Percentiles rank a stretch among this genome's conserved stretches.
These are phyloP conservation scores for Bacidia gigantensis DNA, from an alignment of 495 filamentous ascomycete species.

Conservation along the genomic window DNA sequence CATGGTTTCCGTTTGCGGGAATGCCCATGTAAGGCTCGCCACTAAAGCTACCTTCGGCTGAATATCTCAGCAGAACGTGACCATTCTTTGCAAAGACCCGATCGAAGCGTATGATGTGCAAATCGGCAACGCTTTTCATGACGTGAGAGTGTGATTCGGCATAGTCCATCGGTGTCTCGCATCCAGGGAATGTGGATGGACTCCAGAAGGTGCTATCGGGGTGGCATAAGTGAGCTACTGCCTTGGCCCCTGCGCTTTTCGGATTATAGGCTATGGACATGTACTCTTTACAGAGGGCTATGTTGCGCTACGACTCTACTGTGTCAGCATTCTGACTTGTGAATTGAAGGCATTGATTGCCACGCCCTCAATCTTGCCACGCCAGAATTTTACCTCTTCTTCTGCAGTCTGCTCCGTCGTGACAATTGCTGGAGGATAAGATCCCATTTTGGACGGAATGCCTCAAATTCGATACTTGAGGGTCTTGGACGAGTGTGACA, in stretches of 20 bases:
- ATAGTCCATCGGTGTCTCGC: conserved; percentile 25
- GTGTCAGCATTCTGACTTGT: background rate
- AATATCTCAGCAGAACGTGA: conserved; percentile 23
- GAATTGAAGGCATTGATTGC: background rate
- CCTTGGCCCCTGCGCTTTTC: conserved; percentile 17
- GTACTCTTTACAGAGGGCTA: conserved; percentile 24
- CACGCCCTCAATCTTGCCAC: background rate
- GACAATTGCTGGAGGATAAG: background rate
- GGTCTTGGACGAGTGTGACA: no score
- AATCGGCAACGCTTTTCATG: conserved; percentile 21
- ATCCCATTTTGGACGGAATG: background rate
- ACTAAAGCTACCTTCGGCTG: conserved; percentile 23
- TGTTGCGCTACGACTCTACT: conserved; percentile 20
- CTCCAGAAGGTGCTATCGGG: conserved; percentile 15
- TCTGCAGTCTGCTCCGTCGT: conserved; percentile 12
- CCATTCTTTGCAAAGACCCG: conserved; percentile 21
- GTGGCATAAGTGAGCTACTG: conserved; percentile 21
- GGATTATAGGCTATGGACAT: conserved; percentile 25
- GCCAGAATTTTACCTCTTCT: conserved; percentile 9
- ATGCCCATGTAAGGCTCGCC: conserved; percentile 24
- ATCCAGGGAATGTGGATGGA: conserved; percentile 22
- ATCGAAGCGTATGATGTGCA: conserved; percentile 23
- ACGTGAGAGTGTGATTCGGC: conserved; percentile 24
- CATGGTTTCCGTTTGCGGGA: conserved; percentile 21
- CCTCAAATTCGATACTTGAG: background rate